Evolutionary conservation across 768 basidiomycete genomes (phyloP).

Genomic region (Lentinula guzmanii): DNA sequence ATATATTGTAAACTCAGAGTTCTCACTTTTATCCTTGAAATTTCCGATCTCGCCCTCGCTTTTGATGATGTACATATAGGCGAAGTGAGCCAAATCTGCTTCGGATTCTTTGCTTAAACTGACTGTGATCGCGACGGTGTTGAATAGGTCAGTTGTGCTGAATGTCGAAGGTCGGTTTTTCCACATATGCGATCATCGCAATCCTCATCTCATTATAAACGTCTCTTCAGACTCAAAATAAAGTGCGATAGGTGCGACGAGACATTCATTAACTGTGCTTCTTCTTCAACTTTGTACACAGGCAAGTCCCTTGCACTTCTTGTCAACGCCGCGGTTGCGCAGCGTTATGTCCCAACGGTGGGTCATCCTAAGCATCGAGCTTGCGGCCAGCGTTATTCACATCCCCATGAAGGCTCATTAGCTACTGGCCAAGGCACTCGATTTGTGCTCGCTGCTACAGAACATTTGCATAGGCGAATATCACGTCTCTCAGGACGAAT

Average conservation of each 20-base stretch:
- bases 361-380: neutral
- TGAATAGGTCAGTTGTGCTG: constrained; percentile 6
- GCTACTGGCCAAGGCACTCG: constrained; percentile 50
- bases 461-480: constrained; percentile 33
- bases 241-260: constrained; percentile 1
- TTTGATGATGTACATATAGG: neutral
- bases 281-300: neutral
- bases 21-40: neutral
- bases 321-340: constrained; percentile 10
- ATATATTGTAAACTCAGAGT: neutral
- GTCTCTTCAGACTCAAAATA: constrained; percentile 1
- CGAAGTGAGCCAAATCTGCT: neutral
- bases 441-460: constrained; percentile 36
- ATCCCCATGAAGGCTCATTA: constrained; percentile 31
- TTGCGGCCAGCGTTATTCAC: neutral
- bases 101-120: neutral
- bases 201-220: neutral
- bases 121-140: neutral
- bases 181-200: constrained; percentile 5
- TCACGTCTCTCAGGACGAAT: constrained; percentile 30
- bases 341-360: constrained; percentile 9
- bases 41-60: neutral
- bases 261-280: neutral
- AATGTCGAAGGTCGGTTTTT: constrained; percentile 3
- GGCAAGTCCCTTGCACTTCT: constrained; percentile 6